phyloP scores from a whole-genome alignment of 805 yeast species.

The Helenozyma baotianmanensis region DNA sequence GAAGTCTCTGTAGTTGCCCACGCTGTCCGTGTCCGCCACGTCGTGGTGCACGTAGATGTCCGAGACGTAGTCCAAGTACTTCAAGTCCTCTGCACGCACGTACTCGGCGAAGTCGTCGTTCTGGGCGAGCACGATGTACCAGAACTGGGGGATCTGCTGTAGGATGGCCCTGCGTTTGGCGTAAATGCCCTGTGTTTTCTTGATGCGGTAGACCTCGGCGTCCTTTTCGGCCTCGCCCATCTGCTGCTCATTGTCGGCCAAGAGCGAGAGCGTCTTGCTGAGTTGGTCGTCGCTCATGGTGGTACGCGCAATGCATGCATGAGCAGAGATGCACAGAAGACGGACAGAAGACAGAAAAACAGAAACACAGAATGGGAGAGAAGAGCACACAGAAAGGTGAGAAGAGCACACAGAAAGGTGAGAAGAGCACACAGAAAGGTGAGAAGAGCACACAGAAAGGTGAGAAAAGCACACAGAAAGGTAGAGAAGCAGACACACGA shows the following conservation, averaged over 20 bases:
- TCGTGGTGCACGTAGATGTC: constrained; percentile 61
- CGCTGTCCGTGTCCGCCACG: constrained; percentile 25
- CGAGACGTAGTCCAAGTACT: constrained; percentile 60
- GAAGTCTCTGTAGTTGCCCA: constrained; percentile 49
- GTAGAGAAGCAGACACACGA: too few species aligned
- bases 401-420: background rate
- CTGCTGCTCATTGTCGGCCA: constrained; percentile 56
- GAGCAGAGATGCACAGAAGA: too few species aligned
- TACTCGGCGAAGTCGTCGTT: constrained; percentile 83
- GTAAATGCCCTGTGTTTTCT: constrained; percentile 54
- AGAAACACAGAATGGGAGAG: too few species aligned
- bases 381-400: too few species aligned
- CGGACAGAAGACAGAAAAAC: too few species aligned
- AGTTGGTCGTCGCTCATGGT: too few species aligned
- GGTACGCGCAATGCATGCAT: too few species aligned
- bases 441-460: too few species aligned
- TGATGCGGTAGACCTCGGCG: constrained; percentile 51
- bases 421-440: too few species aligned
- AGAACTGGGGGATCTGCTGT: constrained; percentile 62
- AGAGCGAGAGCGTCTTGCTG: constrained; percentile 31
- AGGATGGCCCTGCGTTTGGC: constrained; percentile 51
- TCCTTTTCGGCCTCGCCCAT: constrained; percentile 58
- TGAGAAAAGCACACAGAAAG: too few species aligned
- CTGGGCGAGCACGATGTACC: constrained; percentile 83
- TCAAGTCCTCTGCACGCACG: constrained; percentile 70